Conservation (phyloP, 2,329 filamentous ascomycete genomes). For the Graphilbum sp. region DNA sequence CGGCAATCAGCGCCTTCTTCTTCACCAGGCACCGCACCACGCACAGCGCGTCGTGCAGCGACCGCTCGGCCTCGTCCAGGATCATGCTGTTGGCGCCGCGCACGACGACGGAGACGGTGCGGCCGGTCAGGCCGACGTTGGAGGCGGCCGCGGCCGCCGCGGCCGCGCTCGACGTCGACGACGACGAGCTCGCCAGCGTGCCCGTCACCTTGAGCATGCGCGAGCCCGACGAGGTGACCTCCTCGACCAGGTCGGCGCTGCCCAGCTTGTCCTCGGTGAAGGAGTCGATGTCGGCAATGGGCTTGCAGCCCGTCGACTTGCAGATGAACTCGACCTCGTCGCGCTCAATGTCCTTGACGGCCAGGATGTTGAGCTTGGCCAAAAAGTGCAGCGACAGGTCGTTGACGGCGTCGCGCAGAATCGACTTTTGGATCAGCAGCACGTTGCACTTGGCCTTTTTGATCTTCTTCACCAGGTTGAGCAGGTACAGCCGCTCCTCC, state of each 20-base stretch:
- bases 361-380: conserved; percentile 88
- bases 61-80: conserved; percentile 91
- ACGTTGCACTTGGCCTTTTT: conserved; percentile 99
- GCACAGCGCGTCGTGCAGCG: conserved; percentile 91
- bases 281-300: conserved; percentile 93
- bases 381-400: conserved; percentile 95
- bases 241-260: conserved; percentile 83
- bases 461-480: conserved; percentile 99
- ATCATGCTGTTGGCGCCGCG: conserved; percentile 90
- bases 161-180: conserved; percentile 1
- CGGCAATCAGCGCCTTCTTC: conserved; percentile 98
- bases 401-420: conserved; percentile 93
- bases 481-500: conserved; percentile 91
- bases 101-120: conserved; percentile 89
- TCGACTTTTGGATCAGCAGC: conserved; percentile 94
- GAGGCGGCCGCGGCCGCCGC: not conserved
- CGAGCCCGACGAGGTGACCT: conserved; percentile 71
- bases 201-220: conserved; percentile 92
- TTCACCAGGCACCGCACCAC: conserved; percentile 96
- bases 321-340: conserved; percentile 99
- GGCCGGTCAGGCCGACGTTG: conserved; percentile 40
- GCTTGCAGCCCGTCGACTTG: conserved; percentile 98
- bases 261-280: conserved; percentile 98
- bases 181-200: conserved; percentile 25
- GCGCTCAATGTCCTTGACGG: conserved; percentile 93